Evolutionary conservation across 371 early-diverging fungal species (phyloP).

Genomic region (Rhizomucor pusillus): DNA sequence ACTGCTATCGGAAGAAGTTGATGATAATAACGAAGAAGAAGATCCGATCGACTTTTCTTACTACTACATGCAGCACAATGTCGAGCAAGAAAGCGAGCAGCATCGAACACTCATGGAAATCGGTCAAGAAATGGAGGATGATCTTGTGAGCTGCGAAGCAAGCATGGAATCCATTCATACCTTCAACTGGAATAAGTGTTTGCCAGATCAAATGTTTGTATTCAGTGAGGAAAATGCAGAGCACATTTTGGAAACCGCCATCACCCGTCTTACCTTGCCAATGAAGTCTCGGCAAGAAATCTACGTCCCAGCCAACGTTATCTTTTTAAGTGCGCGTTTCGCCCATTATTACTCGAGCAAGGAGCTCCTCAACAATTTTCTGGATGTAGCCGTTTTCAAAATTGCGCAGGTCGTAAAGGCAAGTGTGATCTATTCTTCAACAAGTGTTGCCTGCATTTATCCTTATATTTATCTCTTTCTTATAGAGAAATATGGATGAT

Average conservation of each 20-base stretch:
- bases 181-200: constrained; percentile 80
- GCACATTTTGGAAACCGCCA: constrained; percentile 68
- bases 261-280: constrained; percentile 61
- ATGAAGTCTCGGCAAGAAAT: constrained; percentile 51
- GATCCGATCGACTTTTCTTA: too few relatives aligned
- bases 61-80: too few relatives aligned
- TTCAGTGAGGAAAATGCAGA: constrained; percentile 69
- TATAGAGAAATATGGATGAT: constrained; percentile 32
- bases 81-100: too few relatives aligned
- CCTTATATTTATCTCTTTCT: constrained; percentile 3
- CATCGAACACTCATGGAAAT: constrained; percentile 33
- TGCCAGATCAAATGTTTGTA: constrained; percentile 91
- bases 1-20: too few relatives aligned
- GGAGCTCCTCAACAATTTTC: constrained; percentile 69
- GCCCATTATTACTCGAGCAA: constrained; percentile 77
- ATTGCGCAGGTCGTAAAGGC: constrained; percentile 60
- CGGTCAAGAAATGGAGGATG: constrained; percentile 16
- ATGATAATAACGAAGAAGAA: too few relatives aligned
- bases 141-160: constrained; percentile 30
- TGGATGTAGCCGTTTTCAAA: constrained; percentile 57
- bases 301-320: constrained; percentile 78
- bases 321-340: constrained; percentile 86
- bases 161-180: too few relatives aligned
- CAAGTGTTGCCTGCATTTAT: not conserved
- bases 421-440: not conserved